Conservation (phyloP, 805 yeast species). For the Helenozyma baotianmanensis region DNA sequence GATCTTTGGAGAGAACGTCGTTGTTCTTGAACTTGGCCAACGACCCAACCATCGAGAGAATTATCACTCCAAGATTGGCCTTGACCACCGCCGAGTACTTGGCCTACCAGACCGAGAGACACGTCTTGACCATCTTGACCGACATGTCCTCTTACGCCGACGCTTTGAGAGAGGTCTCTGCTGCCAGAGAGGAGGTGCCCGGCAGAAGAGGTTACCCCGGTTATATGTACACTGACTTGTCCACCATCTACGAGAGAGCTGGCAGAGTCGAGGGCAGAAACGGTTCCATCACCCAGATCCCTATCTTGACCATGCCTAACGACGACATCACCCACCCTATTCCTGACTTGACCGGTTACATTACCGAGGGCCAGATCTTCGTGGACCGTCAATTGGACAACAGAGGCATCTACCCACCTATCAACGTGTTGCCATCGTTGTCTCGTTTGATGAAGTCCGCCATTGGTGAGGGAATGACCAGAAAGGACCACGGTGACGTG, state of each 20-base stretch:
- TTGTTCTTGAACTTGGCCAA: conserved; percentile 96
- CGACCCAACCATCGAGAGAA: conserved; percentile 99
- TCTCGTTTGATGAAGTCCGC: conserved; percentile 99
- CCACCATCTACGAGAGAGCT: conserved; percentile 98
- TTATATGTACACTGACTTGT: conserved; percentile 99
- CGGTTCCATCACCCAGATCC: conserved; percentile 98
- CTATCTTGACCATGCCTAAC: conserved; percentile 98
- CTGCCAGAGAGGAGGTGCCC: conserved; percentile 99
- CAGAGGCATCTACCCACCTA: conserved; percentile 98
- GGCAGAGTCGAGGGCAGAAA: conserved; percentile 99
- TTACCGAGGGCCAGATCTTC: conserved; percentile 98
- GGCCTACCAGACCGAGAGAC: conserved; percentile 99
- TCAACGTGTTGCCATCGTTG: conserved; percentile 94
- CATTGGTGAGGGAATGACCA: conserved; percentile 99
- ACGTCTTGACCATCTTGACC: conserved; percentile 93
- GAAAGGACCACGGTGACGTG: conserved; percentile 99
- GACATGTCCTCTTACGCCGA: conserved; percentile 99
- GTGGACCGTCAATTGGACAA: conserved; percentile 94
- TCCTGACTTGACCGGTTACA: conserved; percentile 99
- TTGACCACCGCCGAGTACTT: conserved; percentile 97
- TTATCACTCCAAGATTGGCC: conserved; percentile 98
- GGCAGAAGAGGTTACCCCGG: conserved; percentile 99
- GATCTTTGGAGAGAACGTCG: conserved; percentile 96
- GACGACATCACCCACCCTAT: conserved; percentile 99
- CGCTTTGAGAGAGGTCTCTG: conserved; percentile 98